Evolutionary conservation across 2,329 filamentous ascomycete species (phyloP).

Genomic region (Colletotrichum cordylinicola): DNA sequence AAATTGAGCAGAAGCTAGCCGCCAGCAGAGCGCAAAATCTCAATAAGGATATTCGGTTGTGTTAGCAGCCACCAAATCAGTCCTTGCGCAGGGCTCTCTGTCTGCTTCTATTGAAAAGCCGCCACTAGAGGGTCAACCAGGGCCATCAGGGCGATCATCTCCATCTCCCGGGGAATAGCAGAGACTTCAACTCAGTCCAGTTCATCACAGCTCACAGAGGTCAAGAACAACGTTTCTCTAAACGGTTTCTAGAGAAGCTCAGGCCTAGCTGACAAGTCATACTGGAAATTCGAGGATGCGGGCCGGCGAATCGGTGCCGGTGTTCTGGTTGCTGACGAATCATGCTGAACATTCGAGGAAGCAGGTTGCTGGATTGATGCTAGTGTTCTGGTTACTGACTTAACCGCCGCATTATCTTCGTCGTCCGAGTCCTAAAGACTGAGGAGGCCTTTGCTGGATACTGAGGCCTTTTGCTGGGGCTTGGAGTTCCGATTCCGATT

Average conservation of each 20-base stretch:
- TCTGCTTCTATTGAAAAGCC: not conserved
- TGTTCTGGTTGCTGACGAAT: too few relatives aligned
- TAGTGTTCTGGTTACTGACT: not conserved
- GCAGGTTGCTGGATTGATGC: not conserved
- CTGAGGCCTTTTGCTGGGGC: not conserved
- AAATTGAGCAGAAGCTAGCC: not conserved
- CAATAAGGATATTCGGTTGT: not conserved
- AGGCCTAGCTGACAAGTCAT: not conserved
- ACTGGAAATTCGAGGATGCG: not conserved
- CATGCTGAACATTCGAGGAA: too few relatives aligned
- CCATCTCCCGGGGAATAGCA: not conserved
- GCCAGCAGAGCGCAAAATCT: not conserved
- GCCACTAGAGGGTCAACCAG: not conserved
- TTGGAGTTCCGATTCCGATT: not conserved
- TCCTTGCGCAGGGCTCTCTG: not conserved
- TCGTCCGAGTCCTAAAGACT: not conserved
- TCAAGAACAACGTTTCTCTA: not conserved
- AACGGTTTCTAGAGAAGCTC: not conserved
- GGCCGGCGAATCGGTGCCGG: not conserved
- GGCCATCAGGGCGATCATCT: not conserved
- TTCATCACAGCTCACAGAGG: not conserved
- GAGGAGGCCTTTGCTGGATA: not conserved
- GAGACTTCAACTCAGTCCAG: not conserved
- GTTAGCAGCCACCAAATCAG: not conserved
- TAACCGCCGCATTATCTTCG: not conserved